Percentiles rank a stretch among this genome's conserved stretches.
Evolutionary conservation across 805 yeast genomes (phyloP).

Genomic region (Jamesozyma jinghongensis): DNA sequence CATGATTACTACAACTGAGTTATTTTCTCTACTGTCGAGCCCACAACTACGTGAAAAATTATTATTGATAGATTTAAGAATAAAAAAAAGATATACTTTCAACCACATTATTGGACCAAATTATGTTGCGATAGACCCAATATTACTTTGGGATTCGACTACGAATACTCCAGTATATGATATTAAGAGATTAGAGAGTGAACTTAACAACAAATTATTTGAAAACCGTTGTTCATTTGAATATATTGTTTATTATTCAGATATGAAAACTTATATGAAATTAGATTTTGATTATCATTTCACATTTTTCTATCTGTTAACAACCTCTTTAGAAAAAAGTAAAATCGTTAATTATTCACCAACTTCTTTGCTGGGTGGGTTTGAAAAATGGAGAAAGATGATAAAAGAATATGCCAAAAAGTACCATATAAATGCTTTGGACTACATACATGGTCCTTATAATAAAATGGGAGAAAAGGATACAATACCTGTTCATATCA

Average conservation of each 20-base stretch:
- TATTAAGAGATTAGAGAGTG: conserved; percentile 24
- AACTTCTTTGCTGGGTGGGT: conserved; percentile 36
- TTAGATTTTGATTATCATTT: conserved; percentile 28
- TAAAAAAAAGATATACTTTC: conserved; percentile 24
- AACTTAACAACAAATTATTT: conserved; percentile 23
- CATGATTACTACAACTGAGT: conserved; percentile 32
- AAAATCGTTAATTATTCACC: conserved; percentile 17
- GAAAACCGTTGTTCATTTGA: conserved; percentile 28
- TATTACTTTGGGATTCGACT: conserved; percentile 19
- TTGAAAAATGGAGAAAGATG: conserved; percentile 35
- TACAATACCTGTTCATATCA: neutral
- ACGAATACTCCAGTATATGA: conserved; percentile 27
- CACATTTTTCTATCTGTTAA: conserved; percentile 24
- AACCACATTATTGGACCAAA: conserved; percentile 34
- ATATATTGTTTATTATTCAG: conserved; percentile 34
- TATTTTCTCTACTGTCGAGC: conserved; percentile 37
- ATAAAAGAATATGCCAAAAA: conserved; percentile 24
- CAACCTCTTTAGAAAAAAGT: conserved; percentile 12
- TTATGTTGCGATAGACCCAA: conserved; percentile 35
- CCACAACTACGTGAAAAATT: conserved; percentile 36
- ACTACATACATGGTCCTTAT: conserved; percentile 11
- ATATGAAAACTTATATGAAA: conserved; percentile 28
- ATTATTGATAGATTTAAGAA: conserved; percentile 35
- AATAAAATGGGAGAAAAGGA: conserved; percentile 5
- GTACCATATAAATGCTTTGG: conserved; percentile 18